phyloP scores from a whole-genome alignment of 345 rosid species.

The Aethionema arabicum region DNA sequence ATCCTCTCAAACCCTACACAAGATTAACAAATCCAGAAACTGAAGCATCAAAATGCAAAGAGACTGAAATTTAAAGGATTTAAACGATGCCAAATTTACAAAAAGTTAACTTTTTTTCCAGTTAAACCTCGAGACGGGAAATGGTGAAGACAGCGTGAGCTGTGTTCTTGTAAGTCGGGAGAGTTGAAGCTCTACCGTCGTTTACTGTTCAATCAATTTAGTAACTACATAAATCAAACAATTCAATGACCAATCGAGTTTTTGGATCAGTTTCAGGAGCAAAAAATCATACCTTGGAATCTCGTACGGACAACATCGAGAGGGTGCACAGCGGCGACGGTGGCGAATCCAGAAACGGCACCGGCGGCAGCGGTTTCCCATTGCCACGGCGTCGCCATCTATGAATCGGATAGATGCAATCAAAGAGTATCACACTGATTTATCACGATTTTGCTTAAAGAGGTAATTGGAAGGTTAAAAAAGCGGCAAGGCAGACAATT shows the following conservation, averaged over 20 bases:
- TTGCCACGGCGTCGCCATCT: slow-evolving; percentile 49
- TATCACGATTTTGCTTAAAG: neutral
- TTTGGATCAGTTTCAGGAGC: neutral
- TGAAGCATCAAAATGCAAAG: slow-evolving; percentile 3
- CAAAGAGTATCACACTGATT: neutral
- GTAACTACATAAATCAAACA: neutral
- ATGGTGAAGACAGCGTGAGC: slow-evolving; percentile 75
- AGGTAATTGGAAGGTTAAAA: neutral
- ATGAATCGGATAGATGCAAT: neutral
- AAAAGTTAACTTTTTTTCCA: neutral
- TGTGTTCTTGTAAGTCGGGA: slow-evolving; percentile 79
- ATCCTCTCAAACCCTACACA: slow-evolving; percentile 75
- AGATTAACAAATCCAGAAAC: neutral
- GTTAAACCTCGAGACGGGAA: slow-evolving; percentile 68
- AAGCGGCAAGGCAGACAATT: too few species aligned
- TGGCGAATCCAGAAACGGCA: slow-evolving; percentile 82
- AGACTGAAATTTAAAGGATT: neutral
- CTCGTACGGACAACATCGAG: slow-evolving; percentile 93
- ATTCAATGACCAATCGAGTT: slow-evolving; percentile 4
- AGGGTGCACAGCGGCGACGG: slow-evolving; percentile 79
- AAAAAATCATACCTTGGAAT: slow-evolving; percentile 63
- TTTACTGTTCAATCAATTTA: slow-evolving; percentile 47
- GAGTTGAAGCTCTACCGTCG: slow-evolving; percentile 65
- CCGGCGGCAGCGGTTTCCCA: slow-evolving; percentile 94
- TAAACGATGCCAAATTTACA: neutral